These are phyloP conservation scores for Fraxinus albicans DNA, from an alignment of 305 asterid species.

Conservation along the genomic window DNA sequence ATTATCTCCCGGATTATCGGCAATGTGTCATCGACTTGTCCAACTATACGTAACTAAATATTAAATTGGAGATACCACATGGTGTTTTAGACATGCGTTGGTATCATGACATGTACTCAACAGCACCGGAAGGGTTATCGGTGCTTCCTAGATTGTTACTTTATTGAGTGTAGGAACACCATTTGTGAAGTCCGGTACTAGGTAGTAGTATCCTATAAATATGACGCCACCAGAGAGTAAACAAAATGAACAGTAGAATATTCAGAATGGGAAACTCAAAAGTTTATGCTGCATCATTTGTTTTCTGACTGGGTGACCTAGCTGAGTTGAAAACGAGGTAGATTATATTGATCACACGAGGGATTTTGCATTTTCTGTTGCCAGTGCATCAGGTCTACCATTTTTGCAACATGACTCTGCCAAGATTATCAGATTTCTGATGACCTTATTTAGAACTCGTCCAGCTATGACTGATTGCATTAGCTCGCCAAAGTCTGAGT, in stretches of 20 bases:
- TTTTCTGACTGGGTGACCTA: neutral
- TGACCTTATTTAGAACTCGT: neutral
- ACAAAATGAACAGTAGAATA: neutral
- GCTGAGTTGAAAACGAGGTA: neutral
- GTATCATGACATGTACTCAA: neutral
- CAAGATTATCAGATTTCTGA: neutral
- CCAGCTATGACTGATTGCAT: neutral
- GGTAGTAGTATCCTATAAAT: neutral
- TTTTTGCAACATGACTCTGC: neutral
- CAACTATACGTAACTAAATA: neutral
- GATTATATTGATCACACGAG: neutral
- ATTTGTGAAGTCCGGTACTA: neutral
- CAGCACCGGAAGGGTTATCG: neutral
- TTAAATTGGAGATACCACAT: neutral
- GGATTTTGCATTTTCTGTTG: slow-evolving; percentile 4
- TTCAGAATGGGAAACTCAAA: neutral
- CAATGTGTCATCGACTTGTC: neutral
- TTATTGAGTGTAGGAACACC: neutral
- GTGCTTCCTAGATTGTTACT: neutral
- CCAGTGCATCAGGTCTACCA: neutral
- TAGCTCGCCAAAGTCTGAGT: neutral
- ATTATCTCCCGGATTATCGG: neutral
- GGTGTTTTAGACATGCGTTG: neutral
- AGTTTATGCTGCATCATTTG: slow-evolving; percentile 9
- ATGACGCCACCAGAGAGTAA: neutral